A percentile compares a stretch with the other conserved stretches of the same genome.
These are phyloP conservation scores for Ophiostoma populinum DNA, from an alignment of 2,329 filamentous ascomycete genomes.

Conservation along the genomic window DNA sequence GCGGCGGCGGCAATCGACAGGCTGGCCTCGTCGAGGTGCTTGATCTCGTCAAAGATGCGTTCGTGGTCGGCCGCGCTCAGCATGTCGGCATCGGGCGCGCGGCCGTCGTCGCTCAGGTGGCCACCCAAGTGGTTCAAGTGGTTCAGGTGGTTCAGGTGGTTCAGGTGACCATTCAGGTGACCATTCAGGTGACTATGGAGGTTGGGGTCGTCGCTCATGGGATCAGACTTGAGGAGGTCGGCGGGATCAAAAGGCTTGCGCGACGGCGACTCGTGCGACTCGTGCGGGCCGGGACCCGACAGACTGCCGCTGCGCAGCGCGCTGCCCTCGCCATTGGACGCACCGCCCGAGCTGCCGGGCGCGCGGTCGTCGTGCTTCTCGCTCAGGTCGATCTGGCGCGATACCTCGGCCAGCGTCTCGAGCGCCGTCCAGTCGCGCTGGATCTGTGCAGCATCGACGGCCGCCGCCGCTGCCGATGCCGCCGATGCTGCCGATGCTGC, in stretches of 20 bases:
- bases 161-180: no score
- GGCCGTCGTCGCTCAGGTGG: background rate
- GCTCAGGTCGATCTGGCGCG: slow-evolving; percentile 55
- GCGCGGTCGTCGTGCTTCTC: slow-evolving; percentile 40
- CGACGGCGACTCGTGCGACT: background rate
- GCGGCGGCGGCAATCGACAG: slow-evolving; percentile 40
- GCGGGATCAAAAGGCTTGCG: slow-evolving; percentile 3
- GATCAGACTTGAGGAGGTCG: slow-evolving; percentile 6
- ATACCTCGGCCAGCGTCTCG: slow-evolving; percentile 77
- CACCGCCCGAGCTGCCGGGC: slow-evolving; percentile 24
- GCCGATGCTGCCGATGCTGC: no score
- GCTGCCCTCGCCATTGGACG: slow-evolving; percentile 15
- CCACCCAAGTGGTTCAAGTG: slow-evolving; percentile 1
- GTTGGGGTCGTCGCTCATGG: background rate
- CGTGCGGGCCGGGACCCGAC: background rate
- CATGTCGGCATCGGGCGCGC: background rate
- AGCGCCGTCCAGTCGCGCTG: slow-evolving; percentile 55
- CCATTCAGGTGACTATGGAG: no score
- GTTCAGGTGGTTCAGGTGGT: slow-evolving; percentile 5
- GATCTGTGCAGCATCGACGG: slow-evolving; percentile 22
- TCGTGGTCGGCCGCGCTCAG: slow-evolving; percentile 6
- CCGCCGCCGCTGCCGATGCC: background rate
- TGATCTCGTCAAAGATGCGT: slow-evolving; percentile 24
- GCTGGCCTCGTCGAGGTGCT: slow-evolving; percentile 31
- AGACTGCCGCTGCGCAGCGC: background rate